These are phyloP conservation scores for Trypanosoma boissoni DNA, from an alignment of 208 protist genomes.

Conservation along the genomic window DNA sequence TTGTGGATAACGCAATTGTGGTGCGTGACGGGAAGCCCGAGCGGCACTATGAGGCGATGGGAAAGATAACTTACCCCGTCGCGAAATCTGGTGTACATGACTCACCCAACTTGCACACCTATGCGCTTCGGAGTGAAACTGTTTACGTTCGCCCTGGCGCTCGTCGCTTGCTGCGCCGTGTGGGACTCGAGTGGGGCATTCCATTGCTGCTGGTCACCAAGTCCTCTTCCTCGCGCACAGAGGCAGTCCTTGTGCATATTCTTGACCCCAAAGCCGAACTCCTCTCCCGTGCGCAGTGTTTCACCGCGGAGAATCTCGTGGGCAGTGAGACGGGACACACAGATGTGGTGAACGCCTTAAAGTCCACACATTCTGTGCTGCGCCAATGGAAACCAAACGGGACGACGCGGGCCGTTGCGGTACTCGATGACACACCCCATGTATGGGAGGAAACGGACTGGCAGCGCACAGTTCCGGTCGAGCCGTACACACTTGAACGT, in stretches of 20 bases:
- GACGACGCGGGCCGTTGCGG: constrained; percentile 50
- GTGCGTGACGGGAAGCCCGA: constrained; percentile 3
- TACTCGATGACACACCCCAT: constrained; percentile 76
- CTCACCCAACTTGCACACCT: background rate
- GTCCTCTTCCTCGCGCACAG: constrained; percentile 46
- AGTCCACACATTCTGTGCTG: constrained; percentile 24
- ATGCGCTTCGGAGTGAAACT: constrained; percentile 40
- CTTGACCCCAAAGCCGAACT: constrained; percentile 61
- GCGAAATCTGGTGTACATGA: no score
- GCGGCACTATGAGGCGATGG: constrained; percentile 43
- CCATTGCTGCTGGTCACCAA: constrained; percentile 76
- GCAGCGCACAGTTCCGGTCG: constrained; percentile 51
- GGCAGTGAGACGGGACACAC: background rate
- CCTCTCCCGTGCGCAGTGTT: constrained; percentile 30
- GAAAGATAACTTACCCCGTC: constrained; percentile 31
- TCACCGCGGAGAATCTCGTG: constrained; percentile 27
- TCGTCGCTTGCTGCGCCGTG: constrained; percentile 45
- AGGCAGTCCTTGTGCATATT: constrained; percentile 53
- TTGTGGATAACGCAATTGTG: constrained; percentile 77
- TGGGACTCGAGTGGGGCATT: constrained; percentile 66
- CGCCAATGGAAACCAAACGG: constrained; percentile 21
- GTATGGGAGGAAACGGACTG: constrained; percentile 69
- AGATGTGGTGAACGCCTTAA: constrained; percentile 3
- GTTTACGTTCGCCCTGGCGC: constrained; percentile 68
- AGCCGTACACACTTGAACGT: constrained; percentile 66